Conservation (phyloP, 495 filamentous ascomycete species). For the Talaromyces nanjingensis region DNA sequence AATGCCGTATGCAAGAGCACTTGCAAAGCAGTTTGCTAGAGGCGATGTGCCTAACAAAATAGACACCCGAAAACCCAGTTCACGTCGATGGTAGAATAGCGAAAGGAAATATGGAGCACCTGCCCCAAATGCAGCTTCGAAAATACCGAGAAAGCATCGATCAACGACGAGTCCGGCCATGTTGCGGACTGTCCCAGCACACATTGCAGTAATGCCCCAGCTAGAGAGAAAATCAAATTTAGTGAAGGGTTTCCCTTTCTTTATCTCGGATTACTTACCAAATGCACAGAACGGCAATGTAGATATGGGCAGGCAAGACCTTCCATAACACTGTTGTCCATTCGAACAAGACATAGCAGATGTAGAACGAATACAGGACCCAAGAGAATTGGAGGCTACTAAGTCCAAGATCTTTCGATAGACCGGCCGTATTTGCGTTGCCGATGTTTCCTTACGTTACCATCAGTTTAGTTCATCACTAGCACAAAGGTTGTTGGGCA, state of each 20-base stretch:
- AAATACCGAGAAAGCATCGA: conserved; percentile 52
- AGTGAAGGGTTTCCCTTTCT: background rate
- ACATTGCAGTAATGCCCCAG: conserved; percentile 44
- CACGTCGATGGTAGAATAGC: conserved; percentile 68
- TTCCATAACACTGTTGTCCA: conserved; percentile 44
- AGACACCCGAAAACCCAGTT: conserved; percentile 61
- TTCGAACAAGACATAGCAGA: conserved; percentile 24
- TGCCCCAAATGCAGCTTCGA: conserved; percentile 54
- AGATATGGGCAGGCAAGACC: conserved; percentile 43
- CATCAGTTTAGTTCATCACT: background rate
- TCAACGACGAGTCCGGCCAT: conserved; percentile 51
- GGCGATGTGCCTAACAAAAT: conserved; percentile 66
- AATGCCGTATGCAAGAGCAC: conserved; percentile 69
- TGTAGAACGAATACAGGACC: conserved; percentile 66
- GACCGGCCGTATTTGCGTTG: conserved; percentile 51
- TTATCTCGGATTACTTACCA: conserved; percentile 18
- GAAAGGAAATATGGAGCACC: conserved; percentile 60
- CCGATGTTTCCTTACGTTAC: conserved; percentile 39
- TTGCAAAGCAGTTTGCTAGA: conserved; percentile 67
- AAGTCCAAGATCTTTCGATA: conserved; percentile 40
- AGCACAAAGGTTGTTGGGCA: background rate
- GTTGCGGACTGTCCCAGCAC: conserved; percentile 44
- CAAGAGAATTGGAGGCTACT: conserved; percentile 47
- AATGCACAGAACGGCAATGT: conserved; percentile 24
- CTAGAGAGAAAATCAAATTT: conserved; percentile 6